These are phyloP conservation scores for Dryadomyces sulphureus DNA, from an alignment of 2,329 filamentous ascomycete species.

Conservation along the genomic window DNA sequence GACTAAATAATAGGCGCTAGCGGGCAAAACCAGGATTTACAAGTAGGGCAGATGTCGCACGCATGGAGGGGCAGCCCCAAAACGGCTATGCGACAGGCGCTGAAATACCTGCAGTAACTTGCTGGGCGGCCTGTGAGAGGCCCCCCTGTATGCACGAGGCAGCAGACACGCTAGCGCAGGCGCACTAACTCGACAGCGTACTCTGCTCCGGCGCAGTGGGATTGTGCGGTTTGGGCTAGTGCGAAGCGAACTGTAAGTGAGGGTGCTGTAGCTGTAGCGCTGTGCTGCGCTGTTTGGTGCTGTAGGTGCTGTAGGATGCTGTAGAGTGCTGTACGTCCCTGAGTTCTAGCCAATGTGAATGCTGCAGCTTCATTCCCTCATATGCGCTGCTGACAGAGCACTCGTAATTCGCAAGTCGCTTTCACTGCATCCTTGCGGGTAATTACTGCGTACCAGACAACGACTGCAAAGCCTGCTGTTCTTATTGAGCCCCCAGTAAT, in stretches of 20 bases:
- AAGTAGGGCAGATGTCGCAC: not conserved
- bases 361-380: too few species aligned
- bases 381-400: too few species aligned
- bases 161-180: constrained; percentile 2
- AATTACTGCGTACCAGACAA: too few species aligned
- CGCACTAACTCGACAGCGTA: constrained; percentile 7
- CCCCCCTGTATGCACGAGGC: constrained; percentile 6
- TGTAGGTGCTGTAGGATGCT: too few species aligned
- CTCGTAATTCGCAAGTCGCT: too few species aligned
- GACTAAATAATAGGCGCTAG: not conserved
- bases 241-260: too few species aligned
- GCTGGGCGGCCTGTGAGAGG: too few species aligned
- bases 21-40: not conserved
- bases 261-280: not conserved
- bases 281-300: not conserved
- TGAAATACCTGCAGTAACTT: not conserved
- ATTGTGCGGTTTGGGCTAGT: not conserved
- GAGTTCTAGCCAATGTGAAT: too few species aligned
- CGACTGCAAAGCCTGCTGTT: too few species aligned
- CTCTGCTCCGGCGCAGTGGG: constrained; percentile 6
- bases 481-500: too few species aligned
- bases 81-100: not conserved
- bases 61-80: not conserved
- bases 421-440: too few species aligned
- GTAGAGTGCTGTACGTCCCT: too few species aligned